Evolutionary conservation across 371 early-diverging fungal genomes (phyloP).

Genomic region (Batkoa obscura): DNA sequence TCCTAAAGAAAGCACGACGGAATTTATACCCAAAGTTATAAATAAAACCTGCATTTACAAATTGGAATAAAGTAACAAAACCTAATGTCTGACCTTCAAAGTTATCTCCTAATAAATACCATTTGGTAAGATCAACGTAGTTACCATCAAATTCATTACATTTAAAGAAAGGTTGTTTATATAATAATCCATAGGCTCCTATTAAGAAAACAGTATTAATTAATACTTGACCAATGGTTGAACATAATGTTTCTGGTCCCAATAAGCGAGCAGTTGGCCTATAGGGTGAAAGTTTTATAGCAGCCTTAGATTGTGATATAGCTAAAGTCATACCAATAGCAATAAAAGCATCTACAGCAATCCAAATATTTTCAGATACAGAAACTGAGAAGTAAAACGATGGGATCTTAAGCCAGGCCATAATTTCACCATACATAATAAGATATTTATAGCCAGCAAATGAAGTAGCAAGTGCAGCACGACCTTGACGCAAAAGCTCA

Average conservation of each 20-base stretch:
- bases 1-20: conserved; percentile 33
- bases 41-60: conserved; percentile 36
- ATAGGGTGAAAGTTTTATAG: conserved; percentile 22
- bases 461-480: conserved; percentile 54
- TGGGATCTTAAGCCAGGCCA: conserved; percentile 42
- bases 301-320: conserved; percentile 37
- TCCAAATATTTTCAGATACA: conserved; percentile 40
- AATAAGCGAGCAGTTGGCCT: conserved; percentile 52
- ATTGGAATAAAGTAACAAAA: conserved; percentile 34
- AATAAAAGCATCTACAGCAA: conserved; percentile 42
- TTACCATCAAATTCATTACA: conserved; percentile 47
- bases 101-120: conserved; percentile 64
- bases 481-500: conserved; percentile 46
- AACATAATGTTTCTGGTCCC: conserved; percentile 41
- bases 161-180: conserved; percentile 37
- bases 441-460: conserved; percentile 57
- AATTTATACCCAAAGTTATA: conserved; percentile 44
- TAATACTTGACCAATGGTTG: conserved; percentile 36
- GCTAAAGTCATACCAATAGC: conserved; percentile 43
- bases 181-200: conserved; percentile 27
- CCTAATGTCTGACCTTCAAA: conserved; percentile 37
- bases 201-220: conserved; percentile 39
- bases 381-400: conserved; percentile 30
- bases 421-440: conserved; percentile 51
- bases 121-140: conserved; percentile 36